These are phyloP conservation scores for Aphanocladium album DNA, from an alignment of 2,329 filamentous ascomycete species.

Conservation along the genomic window DNA sequence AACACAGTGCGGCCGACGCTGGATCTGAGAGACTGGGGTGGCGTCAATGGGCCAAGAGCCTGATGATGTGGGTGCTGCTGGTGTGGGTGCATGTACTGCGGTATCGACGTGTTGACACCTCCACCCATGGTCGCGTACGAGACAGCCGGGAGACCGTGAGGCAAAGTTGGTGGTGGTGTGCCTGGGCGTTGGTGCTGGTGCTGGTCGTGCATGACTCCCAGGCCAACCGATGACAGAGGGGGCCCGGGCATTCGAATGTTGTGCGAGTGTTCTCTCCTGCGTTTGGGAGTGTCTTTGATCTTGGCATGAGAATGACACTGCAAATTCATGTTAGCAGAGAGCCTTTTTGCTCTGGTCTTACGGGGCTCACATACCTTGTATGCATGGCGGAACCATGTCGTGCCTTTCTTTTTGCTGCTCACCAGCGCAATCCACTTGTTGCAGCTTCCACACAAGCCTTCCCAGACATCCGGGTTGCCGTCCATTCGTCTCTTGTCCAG, in stretches of 20 bases:
- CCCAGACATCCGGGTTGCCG: conserved; percentile 76
- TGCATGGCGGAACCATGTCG: conserved; percentile 83
- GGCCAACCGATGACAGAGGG: conserved; percentile 39
- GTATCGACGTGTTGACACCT: conserved; percentile 24
- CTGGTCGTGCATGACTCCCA: conserved; percentile 31
- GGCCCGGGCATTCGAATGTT: conserved; percentile 26
- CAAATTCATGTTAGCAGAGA: neutral
- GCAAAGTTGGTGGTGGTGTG: conserved; percentile 23
- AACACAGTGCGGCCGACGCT: conserved; percentile 3
- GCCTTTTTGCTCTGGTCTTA: neutral
- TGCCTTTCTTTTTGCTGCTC: conserved; percentile 88
- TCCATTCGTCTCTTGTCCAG: conserved; percentile 71
- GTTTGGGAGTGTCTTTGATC: conserved; percentile 65
- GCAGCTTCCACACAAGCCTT: conserved; percentile 72
- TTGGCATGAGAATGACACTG: conserved; percentile 69
- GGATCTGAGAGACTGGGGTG: conserved; percentile 10
- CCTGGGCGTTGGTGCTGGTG: conserved; percentile 31
- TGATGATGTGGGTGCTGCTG: conserved; percentile 23
- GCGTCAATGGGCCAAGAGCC: conserved; percentile 14
- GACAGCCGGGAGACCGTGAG: conserved; percentile 25
- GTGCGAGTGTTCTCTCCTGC: conserved; percentile 58
- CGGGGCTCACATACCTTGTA: conserved; percentile 62
- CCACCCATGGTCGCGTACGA: conserved; percentile 16
- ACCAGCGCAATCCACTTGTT: conserved; percentile 77
- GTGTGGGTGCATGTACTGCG: conserved; percentile 23